Evolutionary conservation across 805 yeast species (phyloP).

Genomic region (Ogataea henricii): DNA sequence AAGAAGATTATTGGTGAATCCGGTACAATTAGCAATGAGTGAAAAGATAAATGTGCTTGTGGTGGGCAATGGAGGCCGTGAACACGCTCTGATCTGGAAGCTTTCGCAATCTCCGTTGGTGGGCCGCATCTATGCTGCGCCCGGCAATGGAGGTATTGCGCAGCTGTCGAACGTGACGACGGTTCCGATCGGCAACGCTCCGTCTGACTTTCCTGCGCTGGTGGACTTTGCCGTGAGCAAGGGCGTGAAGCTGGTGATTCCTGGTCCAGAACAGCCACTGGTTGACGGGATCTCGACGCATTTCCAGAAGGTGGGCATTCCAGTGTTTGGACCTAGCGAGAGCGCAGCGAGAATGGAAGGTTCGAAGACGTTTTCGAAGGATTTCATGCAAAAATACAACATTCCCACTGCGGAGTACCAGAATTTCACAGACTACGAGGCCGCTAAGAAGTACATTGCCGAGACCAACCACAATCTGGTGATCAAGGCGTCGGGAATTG

Average conservation of each 20-base stretch:
- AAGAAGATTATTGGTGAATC: too few species aligned
- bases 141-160: slow-evolving; percentile 95
- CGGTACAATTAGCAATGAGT: slow-evolving; percentile 9
- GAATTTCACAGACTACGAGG: slow-evolving; percentile 75
- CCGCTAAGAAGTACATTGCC: slow-evolving; percentile 71
- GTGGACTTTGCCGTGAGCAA: slow-evolving; percentile 74
- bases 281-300: slow-evolving; percentile 85
- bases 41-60: slow-evolving; percentile 62
- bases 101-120: slow-evolving; percentile 77
- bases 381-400: slow-evolving; percentile 86
- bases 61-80: slow-evolving; percentile 98
- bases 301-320: slow-evolving; percentile 82
- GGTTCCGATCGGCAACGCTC: slow-evolving; percentile 65
- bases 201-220: slow-evolving; percentile 67
- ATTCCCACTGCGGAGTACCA: slow-evolving; percentile 94
- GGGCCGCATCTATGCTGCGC: slow-evolving; percentile 80
- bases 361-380: slow-evolving; percentile 90
- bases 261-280: slow-evolving; percentile 99
- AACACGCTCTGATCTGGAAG: slow-evolving; percentile 95
- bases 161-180: slow-evolving; percentile 60
- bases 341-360: slow-evolving; percentile 96
- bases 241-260: slow-evolving; percentile 72
- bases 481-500: slow-evolving; percentile 95
- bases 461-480: slow-evolving; percentile 75
- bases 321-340: slow-evolving; percentile 94